Conservation (phyloP, 2,329 filamentous ascomycete species). For the Trichoderma sp. region DNA sequence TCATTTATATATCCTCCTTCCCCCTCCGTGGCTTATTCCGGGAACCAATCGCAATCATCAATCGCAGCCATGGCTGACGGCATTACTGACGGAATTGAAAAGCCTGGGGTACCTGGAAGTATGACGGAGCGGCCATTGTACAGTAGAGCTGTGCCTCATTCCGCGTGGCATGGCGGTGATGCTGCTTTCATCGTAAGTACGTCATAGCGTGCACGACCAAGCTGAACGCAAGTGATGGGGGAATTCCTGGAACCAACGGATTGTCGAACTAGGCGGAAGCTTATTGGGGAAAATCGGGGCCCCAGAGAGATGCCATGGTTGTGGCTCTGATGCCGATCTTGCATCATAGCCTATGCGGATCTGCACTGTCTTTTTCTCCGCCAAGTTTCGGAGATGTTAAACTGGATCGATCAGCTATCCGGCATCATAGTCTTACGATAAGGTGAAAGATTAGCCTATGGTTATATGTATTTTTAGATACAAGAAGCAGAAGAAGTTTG, state of each 20-base stretch:
- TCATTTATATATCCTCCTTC: not conserved
- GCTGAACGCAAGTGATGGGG: not conserved
- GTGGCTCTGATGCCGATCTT: constrained; percentile 15
- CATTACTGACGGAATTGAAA: not conserved
- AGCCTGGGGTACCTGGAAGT: not conserved
- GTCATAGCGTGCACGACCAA: not conserved
- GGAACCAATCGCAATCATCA: not conserved
- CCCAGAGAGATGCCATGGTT: not conserved
- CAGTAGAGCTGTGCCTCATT: not conserved
- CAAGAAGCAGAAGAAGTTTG: not conserved
- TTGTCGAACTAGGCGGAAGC: not conserved
- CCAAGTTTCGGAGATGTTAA: not conserved
- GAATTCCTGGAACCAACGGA: not conserved
- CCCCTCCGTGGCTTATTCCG: not conserved
- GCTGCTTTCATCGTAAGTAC: not conserved
- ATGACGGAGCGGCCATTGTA: not conserved
- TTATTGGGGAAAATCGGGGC: constrained; percentile 4
- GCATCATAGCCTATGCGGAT: constrained; percentile 14
- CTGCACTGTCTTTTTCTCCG: not conserved
- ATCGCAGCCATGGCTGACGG: not conserved
- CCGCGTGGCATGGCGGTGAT: not conserved
- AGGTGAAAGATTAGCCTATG: not conserved
- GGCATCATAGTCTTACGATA: not conserved
- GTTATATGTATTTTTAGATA: not conserved
- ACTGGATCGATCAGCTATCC: not conserved